These are phyloP conservation scores for Saturnispora besseyi DNA, from an alignment of 805 yeast species.

Conservation along the genomic window DNA sequence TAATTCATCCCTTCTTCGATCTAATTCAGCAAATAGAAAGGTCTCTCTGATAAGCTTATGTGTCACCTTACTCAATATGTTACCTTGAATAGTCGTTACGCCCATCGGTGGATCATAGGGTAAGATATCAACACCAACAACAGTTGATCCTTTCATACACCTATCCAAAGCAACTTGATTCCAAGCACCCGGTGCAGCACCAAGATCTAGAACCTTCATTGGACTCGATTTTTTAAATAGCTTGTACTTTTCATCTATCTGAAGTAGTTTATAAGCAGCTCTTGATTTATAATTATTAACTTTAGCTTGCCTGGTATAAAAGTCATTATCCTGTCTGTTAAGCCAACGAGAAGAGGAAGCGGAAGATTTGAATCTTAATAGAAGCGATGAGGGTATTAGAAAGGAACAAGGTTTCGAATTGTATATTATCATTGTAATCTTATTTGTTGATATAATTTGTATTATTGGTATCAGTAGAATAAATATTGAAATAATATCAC, in stretches of 20 bases:
- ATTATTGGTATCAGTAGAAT: neutral
- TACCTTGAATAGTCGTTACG: slow-evolving; percentile 75
- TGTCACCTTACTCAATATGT: slow-evolving; percentile 61
- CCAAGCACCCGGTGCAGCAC: slow-evolving; percentile 96
- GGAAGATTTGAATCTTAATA: slow-evolving; percentile 18
- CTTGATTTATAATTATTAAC: slow-evolving; percentile 59
- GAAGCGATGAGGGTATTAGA: neutral
- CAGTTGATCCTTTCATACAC: slow-evolving; percentile 41
- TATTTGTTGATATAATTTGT: neutral
- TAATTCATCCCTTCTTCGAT: slow-evolving; percentile 20
- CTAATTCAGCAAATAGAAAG: slow-evolving; percentile 29
- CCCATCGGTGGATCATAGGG: slow-evolving; percentile 76
- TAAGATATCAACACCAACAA: slow-evolving; percentile 77
- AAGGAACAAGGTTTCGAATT: neutral
- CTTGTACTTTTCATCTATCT: slow-evolving; percentile 56
- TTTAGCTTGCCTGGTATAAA: slow-evolving; percentile 58
- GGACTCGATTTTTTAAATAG: slow-evolving; percentile 33
- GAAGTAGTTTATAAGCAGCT: slow-evolving; percentile 83
- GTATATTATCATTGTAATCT: neutral
- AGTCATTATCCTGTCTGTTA: slow-evolving; percentile 57
- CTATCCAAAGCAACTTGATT: slow-evolving; percentile 67
- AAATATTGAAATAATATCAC: too few species aligned
- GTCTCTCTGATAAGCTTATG: slow-evolving; percentile 46
- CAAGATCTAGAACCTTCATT: slow-evolving; percentile 63
- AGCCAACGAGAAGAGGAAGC: slow-evolving; percentile 67